phyloP scores from a whole-genome alignment of 371 early-diverging fungal species.

The Lichtheimia corymbifera region DNA sequence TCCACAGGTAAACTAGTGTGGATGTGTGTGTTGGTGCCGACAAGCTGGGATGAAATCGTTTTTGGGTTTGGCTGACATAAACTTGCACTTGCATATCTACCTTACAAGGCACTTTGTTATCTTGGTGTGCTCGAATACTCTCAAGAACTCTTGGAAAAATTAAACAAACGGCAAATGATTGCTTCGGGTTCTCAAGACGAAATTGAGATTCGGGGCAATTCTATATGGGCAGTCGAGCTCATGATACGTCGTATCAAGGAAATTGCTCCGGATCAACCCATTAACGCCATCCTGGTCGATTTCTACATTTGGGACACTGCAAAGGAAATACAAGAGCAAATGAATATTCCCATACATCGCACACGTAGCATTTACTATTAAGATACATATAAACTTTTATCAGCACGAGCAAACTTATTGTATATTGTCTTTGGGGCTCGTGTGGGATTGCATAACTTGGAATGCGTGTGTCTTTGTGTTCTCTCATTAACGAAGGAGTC shows the following conservation, averaged over 20 bases:
- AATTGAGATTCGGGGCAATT: constrained; percentile 85
- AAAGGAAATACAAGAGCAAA: constrained; percentile 62
- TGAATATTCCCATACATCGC: constrained; percentile 75
- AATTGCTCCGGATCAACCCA: constrained; percentile 26
- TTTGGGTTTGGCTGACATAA: too few species aligned
- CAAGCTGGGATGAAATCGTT: not conserved
- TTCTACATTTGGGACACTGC: constrained; percentile 92
- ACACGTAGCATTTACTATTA: constrained; percentile 80
- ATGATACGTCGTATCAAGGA: constrained; percentile 56
- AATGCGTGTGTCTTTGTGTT: too few species aligned
- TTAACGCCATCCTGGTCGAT: constrained; percentile 85
- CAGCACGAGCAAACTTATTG: too few species aligned
- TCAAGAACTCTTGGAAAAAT: constrained; percentile 44
- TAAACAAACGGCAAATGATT: constrained; percentile 50
- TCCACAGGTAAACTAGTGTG: constrained; percentile 43
- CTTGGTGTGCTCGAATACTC: constrained; percentile 76
- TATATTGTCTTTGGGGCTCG: too few species aligned
- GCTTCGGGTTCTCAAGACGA: constrained; percentile 69
- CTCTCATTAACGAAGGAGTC: too few species aligned
- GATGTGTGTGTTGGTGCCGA: not conserved
- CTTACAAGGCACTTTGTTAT: constrained; percentile 64
- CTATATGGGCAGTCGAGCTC: constrained; percentile 84
- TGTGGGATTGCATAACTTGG: too few species aligned
- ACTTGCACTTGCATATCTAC: too few species aligned
- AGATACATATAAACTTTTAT: not conserved